These are phyloP conservation scores for Urostyla sp. DNA, from an alignment of 73 alveolate genomes.

Conservation along the genomic window DNA sequence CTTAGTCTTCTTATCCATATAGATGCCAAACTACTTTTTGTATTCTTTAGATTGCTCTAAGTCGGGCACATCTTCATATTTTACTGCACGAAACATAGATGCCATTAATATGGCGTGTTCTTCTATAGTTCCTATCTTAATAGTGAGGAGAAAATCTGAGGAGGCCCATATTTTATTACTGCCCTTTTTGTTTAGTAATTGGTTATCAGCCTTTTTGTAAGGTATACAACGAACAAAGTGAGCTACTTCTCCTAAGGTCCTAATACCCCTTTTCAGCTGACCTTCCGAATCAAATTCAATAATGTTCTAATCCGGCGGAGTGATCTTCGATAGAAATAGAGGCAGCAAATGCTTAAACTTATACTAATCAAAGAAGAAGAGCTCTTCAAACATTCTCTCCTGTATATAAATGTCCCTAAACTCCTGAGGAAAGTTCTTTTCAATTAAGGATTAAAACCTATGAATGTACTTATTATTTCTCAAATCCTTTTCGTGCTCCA, in stretches of 20 bases:
- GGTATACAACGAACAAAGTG: conserved; percentile 68
- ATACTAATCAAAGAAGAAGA: conserved; percentile 30
- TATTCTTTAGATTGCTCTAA: background rate
- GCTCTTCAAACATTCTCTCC: conserved; percentile 38
- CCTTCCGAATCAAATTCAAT: conserved; percentile 18
- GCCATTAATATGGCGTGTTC: conserved; percentile 80
- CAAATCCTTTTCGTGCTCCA: conserved; percentile 3
- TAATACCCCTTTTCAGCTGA: conserved; percentile 23
- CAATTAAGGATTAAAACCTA: conserved; percentile 10
- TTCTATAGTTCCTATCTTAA: conserved; percentile 75
- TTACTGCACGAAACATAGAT: conserved; percentile 65
- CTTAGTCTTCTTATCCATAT: background rate
- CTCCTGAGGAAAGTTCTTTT: conserved; percentile 47
- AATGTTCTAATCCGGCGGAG: conserved; percentile 53
- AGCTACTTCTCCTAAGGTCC: conserved; percentile 62
- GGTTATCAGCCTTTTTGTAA: background rate
- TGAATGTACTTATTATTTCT: conserved; percentile 2
- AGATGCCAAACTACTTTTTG: background rate
- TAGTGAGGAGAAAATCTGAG: conserved; percentile 74
- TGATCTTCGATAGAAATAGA: conserved; percentile 54
- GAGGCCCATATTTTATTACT: conserved; percentile 67
- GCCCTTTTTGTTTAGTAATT: background rate
- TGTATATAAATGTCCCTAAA: background rate
- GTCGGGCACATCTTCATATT: conserved; percentile 35
- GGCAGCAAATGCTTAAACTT: conserved; percentile 58